phyloP scores from a whole-genome alignment of 495 filamentous ascomycete species.

The Annulohypoxylon moriforme region DNA sequence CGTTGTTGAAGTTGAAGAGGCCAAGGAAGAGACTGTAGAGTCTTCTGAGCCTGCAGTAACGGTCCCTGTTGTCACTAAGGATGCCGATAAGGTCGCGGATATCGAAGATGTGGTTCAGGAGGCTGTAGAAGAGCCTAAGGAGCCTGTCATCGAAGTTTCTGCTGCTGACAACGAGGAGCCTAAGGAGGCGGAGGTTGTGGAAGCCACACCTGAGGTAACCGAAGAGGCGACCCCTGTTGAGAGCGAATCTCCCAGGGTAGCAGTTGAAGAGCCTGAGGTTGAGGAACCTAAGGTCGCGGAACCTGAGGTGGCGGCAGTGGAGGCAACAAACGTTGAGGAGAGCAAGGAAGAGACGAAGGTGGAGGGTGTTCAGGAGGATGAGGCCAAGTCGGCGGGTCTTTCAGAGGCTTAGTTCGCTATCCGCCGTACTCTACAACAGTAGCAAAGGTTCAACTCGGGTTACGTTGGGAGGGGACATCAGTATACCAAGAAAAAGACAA shows the following conservation, averaged over 20 bases:
- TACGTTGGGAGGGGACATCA: neutral
- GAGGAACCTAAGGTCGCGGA: slow-evolving; percentile 13
- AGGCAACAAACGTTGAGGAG: slow-evolving; percentile 2
- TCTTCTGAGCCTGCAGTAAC: slow-evolving; percentile 11
- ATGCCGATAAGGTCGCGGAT: slow-evolving; percentile 37
- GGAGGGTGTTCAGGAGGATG: slow-evolving; percentile 12
- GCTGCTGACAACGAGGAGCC: slow-evolving; percentile 15
- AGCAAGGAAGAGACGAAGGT: slow-evolving; percentile 2
- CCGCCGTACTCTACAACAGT: neutral
- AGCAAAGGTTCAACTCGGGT: neutral
- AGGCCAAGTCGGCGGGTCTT: slow-evolving; percentile 11
- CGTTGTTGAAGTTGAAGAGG: slow-evolving; percentile 8
- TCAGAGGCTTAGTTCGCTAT: slow-evolving; percentile 2
- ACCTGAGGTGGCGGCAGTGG: neutral
- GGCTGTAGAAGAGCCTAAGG: slow-evolving; percentile 23
- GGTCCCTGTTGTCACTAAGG: slow-evolving; percentile 26
- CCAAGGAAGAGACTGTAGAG: slow-evolving; percentile 8
- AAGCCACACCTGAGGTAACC: slow-evolving; percentile 7
- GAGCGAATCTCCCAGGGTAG: neutral
- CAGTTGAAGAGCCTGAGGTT: slow-evolving; percentile 5
- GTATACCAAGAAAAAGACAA: slow-evolving; percentile 10
- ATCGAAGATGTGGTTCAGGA: slow-evolving; percentile 44
- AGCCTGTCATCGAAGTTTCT: slow-evolving; percentile 18
- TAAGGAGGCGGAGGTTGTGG: slow-evolving; percentile 4
- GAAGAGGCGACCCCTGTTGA: slow-evolving; percentile 5